A percentile compares a stretch with the other conserved stretches of the same genome.
Evolutionary conservation across 2,329 filamentous ascomycete genomes (phyloP).

Genomic region (Beauveria sp.): DNA sequence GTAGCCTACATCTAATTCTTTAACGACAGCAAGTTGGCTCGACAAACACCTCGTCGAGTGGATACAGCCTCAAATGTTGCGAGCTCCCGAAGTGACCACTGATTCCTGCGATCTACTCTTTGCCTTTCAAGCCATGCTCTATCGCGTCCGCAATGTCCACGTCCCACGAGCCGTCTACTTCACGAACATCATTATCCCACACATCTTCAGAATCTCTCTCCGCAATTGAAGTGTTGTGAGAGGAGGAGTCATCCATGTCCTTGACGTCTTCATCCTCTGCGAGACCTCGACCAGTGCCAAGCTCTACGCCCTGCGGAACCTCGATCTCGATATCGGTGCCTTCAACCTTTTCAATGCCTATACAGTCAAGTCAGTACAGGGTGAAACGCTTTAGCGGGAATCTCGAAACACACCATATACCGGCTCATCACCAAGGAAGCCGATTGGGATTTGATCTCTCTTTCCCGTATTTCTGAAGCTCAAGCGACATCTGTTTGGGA

Average conservation of each 20-base stretch:
- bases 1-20: no score
- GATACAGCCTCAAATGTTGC: no score
- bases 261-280: background rate
- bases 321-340: conserved; percentile 11
- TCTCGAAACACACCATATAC: background rate
- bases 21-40: no score
- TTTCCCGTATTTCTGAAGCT: background rate
- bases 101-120: background rate
- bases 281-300: background rate
- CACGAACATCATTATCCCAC: background rate
- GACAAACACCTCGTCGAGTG: no score
- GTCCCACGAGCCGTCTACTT: background rate
- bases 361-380: background rate
- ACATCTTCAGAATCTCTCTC: background rate
- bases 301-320: background rate
- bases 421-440: background rate
- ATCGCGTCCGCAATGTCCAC: background rate
- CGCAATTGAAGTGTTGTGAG: background rate
- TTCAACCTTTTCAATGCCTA: conserved; percentile 17
- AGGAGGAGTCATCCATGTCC: background rate
- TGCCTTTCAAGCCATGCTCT: background rate
- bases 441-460: background rate
- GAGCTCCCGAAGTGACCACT: no score
- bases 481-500: background rate
- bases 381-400: background rate